These are phyloP conservation scores for Colletotrichum sojae DNA, from an alignment of 2,329 filamentous ascomycete species.

Conservation along the genomic window DNA sequence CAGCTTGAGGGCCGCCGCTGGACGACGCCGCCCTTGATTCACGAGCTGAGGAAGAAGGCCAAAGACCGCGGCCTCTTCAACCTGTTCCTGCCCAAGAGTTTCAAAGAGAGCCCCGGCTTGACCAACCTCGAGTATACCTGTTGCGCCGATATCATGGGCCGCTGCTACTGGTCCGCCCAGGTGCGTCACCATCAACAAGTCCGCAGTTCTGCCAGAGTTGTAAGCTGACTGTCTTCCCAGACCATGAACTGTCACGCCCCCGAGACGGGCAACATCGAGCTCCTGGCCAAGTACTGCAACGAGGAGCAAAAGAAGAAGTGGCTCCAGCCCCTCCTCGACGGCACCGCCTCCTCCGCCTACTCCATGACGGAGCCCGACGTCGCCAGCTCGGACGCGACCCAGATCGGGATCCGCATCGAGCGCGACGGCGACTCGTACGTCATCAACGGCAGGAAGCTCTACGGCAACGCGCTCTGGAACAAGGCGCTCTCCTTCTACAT, in stretches of 20 bases:
- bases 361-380: conserved; percentile 94
- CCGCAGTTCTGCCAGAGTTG: neutral
- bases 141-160: conserved; percentile 97
- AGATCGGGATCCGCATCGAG: conserved; percentile 87
- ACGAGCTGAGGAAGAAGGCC: conserved; percentile 72
- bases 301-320: conserved; percentile 87
- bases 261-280: conserved; percentile 97
- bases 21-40: conserved; percentile 57
- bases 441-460: conserved; percentile 78
- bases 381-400: conserved; percentile 91
- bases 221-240: conserved; percentile 42
- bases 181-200: conserved; percentile 49
- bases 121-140: conserved; percentile 96
- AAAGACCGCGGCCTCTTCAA: conserved; percentile 93
- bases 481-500: conserved; percentile 80
- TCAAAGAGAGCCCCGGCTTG: conserved; percentile 93
- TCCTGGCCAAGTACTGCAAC: conserved; percentile 90
- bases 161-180: conserved; percentile 85
- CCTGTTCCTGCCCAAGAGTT: conserved; percentile 96
- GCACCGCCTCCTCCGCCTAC: conserved; percentile 90
- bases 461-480: conserved; percentile 41
- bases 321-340: conserved; percentile 85
- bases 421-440: conserved; percentile 90
- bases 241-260: conserved; percentile 90
- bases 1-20: conserved; percentile 53